A percentile compares a stretch with the other conserved stretches of the same genome.
Conservation (phyloP, 164 flowering plant genomes). For the Tinospora cordifolia region DNA sequence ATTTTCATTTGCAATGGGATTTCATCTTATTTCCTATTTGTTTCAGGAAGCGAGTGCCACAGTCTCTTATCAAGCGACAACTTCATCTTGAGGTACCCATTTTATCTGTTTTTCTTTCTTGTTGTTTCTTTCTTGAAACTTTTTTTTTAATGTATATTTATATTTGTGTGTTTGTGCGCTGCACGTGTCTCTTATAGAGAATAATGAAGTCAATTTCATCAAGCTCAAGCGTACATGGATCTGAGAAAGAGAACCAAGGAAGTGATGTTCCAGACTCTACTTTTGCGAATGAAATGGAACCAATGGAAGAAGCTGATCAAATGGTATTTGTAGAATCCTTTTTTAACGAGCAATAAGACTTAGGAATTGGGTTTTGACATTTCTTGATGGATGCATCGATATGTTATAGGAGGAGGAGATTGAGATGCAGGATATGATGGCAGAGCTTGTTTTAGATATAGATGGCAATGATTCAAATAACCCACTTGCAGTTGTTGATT, state of each 20-base stretch:
- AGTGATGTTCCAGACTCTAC: slow-evolving; percentile 40
- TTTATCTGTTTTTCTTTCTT: not conserved
- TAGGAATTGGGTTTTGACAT: not conserved
- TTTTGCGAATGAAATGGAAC: slow-evolving; percentile 66
- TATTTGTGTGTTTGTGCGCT: not conserved
- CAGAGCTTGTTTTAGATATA: slow-evolving; percentile 49
- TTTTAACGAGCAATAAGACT: not conserved
- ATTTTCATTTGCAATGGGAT: not conserved
- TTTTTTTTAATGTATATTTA: not conserved
- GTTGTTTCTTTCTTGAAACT: not conserved
- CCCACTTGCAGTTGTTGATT: slow-evolving; percentile 74
- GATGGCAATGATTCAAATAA: slow-evolving; percentile 56
- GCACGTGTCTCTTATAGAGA: slow-evolving; percentile 38
- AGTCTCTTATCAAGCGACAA: slow-evolving; percentile 36
- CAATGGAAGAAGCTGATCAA: slow-evolving; percentile 58
- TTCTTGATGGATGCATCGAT: not conserved
- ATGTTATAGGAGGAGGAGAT: slow-evolving; percentile 42
- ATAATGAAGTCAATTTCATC: slow-evolving; percentile 18
- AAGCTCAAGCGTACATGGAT: slow-evolving; percentile 15
- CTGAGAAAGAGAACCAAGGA: slow-evolving; percentile 31
- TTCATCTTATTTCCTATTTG: not conserved
- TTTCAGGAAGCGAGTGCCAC: slow-evolving; percentile 64
- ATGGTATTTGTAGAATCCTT: slow-evolving; percentile 34
- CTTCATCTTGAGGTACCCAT: slow-evolving; percentile 29
- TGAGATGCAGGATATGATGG: slow-evolving; percentile 62